phyloP scores from a whole-genome alignment of 2,329 filamentous ascomycete species.

The Penicillium sp. region DNA sequence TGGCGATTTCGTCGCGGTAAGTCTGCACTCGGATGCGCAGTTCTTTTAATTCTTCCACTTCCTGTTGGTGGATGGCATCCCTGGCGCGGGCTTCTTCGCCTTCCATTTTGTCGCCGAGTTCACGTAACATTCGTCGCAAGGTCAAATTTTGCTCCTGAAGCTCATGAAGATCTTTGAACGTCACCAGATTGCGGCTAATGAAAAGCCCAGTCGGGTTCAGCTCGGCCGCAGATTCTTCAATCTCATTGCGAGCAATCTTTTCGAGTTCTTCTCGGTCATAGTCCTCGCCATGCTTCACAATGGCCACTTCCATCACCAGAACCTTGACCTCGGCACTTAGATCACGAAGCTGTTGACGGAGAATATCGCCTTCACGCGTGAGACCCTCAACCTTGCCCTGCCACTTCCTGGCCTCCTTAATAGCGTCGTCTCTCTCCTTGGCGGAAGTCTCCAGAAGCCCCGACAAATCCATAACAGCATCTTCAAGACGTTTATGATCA shows the following conservation, averaged over 20 bases:
- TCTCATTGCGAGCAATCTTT: slow-evolving; percentile 68
- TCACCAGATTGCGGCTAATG: slow-evolving; percentile 82
- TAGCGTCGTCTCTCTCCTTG: slow-evolving; percentile 70
- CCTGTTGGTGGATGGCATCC: slow-evolving; percentile 49
- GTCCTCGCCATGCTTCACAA: slow-evolving; percentile 66
- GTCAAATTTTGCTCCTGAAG: slow-evolving; percentile 85
- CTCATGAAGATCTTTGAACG: slow-evolving; percentile 79
- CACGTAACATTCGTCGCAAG: slow-evolving; percentile 72
- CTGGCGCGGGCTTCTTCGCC: slow-evolving; percentile 72
- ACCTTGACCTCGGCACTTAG: slow-evolving; percentile 86
- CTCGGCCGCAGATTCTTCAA: slow-evolving; percentile 65
- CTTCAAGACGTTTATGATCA: slow-evolving; percentile 73
- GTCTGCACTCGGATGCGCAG: slow-evolving; percentile 67
- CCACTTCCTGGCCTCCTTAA: slow-evolving; percentile 71
- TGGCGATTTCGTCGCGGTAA: slow-evolving; percentile 78
- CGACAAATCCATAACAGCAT: slow-evolving; percentile 77
- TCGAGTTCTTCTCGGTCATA: slow-evolving; percentile 72
- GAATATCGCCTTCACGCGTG: slow-evolving; percentile 64
- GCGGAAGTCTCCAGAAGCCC: slow-evolving; percentile 75
- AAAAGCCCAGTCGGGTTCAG: slow-evolving; percentile 80
- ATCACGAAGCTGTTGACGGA: slow-evolving; percentile 82
- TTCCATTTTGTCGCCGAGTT: slow-evolving; percentile 84
- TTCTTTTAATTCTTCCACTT: slow-evolving; percentile 64
- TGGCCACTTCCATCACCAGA: slow-evolving; percentile 78
- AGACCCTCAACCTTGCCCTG: slow-evolving; percentile 63